Evolutionary conservation across 2,329 filamentous ascomycete species (phyloP), one percentile per base, ranked within the genome.

Genomic region (Penicillium frequentans): DNA sequence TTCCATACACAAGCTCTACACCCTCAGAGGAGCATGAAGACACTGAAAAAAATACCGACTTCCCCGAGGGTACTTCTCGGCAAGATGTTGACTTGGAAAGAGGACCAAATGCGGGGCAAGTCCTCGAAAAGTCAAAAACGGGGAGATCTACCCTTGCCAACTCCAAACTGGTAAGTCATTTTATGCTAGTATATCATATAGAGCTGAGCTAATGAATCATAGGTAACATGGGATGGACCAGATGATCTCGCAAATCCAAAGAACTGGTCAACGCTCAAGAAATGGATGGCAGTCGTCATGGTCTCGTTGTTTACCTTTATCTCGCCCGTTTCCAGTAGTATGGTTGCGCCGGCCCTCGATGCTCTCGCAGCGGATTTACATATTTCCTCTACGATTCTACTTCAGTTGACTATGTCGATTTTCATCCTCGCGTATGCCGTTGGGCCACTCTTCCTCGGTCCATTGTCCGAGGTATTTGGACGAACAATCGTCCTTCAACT

Each of bases 311-410:
- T 86, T 67, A 86, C 84, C 2, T 80, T 87, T 61, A 83, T 88
- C 57, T 85, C 84, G 2, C 85, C 86, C 0, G 83, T 89, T 26
- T 84, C 85, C 2, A 86, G 83, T 5, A 84, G 83, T 35, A 87
- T 88, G 81, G 68, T 83, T 3, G 78, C 82, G 0, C 82, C 82
- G 0, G 81, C 78, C 0, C 64, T 89, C 39, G 68, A 70, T 10
- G 69, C 76, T 3, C 84, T 89, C 48, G 77, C 79, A n/a, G 63
- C 66, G 1, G 84, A 87, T 27, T 77, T 88, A 35, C 59, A 80
- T 54, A 83, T 87, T 43, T 70, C 72, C 0, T 75, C 76, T 48
- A 67, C 73, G 35, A 74, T 82, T 27, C 70, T 78, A 43, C 70
- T 72, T 3, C 66, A 83, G 61, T 73, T 84, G 3, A 77, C 78